These are phyloP conservation scores for Xylariaceae sp. DNA, from an alignment of 2,329 filamentous ascomycete species.

Conservation along the genomic window DNA sequence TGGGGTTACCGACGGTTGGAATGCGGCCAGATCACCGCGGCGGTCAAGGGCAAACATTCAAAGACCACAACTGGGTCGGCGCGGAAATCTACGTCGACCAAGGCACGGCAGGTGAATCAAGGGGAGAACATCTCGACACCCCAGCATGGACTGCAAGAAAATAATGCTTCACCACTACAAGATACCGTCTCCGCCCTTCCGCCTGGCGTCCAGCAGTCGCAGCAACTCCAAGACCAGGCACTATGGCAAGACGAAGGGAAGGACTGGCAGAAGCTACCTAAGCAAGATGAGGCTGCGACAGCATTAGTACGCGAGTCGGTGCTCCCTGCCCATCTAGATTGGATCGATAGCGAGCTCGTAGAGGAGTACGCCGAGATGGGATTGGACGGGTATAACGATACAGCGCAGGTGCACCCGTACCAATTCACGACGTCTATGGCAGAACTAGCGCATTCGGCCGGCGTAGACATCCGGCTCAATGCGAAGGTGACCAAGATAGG, in stretches of 20 bases:
- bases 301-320: slow-evolving; percentile 51
- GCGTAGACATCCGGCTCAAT: slow-evolving; percentile 63
- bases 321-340: slow-evolving; percentile 76
- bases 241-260: slow-evolving; percentile 35
- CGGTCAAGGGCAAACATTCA: slow-evolving; percentile 31
- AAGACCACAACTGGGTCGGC: slow-evolving; percentile 19
- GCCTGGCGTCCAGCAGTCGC: slow-evolving; percentile 3
- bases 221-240: slow-evolving; percentile 20
- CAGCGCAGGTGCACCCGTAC: slow-evolving; percentile 89
- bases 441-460: slow-evolving; percentile 64
- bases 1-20: slow-evolving; percentile 85
- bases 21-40: slow-evolving; percentile 58
- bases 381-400: slow-evolving; percentile 60
- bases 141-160: slow-evolving; percentile 1
- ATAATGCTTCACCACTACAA: neutral
- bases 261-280: slow-evolving; percentile 58
- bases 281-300: slow-evolving; percentile 50
- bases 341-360: slow-evolving; percentile 68
- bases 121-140: slow-evolving; percentile 20
- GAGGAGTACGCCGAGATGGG: slow-evolving; percentile 79
- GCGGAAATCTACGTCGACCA: slow-evolving; percentile 23
- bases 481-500: slow-evolving; percentile 63
- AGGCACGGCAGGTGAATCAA: slow-evolving; percentile 31
- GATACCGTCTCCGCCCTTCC: neutral
- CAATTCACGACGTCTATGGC: slow-evolving; percentile 86